A percentile compares a stretch with the other conserved stretches of the same genome.
These are phyloP conservation scores for Colletotrichum tropicale DNA, from an alignment of 2,329 filamentous ascomycete genomes.

Conservation along the genomic window DNA sequence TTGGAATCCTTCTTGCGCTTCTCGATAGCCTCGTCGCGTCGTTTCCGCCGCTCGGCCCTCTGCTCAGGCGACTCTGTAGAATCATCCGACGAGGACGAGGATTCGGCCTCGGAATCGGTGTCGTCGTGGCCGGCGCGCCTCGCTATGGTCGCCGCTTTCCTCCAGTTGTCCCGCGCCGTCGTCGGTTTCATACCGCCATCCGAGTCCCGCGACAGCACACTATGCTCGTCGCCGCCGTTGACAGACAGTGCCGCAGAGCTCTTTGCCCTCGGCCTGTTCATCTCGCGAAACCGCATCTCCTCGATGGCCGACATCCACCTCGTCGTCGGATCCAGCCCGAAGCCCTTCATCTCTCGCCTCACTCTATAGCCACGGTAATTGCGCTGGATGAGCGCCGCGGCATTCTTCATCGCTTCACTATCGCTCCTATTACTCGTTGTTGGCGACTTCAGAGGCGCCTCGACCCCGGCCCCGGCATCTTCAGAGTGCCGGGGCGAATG, in stretches of 20 bases:
- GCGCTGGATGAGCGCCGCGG: constrained; percentile 67
- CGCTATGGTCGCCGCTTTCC: constrained; percentile 72
- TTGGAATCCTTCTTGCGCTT: constrained; percentile 70
- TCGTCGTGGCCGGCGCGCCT: constrained; percentile 74
- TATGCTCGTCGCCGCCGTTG: constrained; percentile 11
- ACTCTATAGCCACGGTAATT: constrained; percentile 80
- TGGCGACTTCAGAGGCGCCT: background rate
- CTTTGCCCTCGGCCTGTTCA: constrained; percentile 49
- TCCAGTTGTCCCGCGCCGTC: constrained; percentile 73
- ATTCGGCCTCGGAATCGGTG: constrained; percentile 46
- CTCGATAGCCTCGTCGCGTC: constrained; percentile 53
- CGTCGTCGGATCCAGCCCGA: constrained; percentile 70
- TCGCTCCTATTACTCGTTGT: background rate
- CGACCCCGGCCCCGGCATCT: background rate
- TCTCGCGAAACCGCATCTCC: constrained; percentile 59
- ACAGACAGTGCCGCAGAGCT: constrained; percentile 19
- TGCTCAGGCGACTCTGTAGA: constrained; percentile 40
- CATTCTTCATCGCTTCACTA: constrained; percentile 38
- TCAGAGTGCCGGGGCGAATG: constrained; percentile 7
- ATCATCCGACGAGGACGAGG: constrained; percentile 30
- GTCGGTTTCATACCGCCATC: constrained; percentile 23
- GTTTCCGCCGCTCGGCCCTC: constrained; percentile 39
- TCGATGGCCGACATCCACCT: constrained; percentile 73
- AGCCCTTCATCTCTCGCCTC: constrained; percentile 72
- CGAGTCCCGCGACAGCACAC: constrained; percentile 8